Conservation (phyloP, 2,329 filamentous ascomycete species). For the Penicillium occitanis region DNA sequence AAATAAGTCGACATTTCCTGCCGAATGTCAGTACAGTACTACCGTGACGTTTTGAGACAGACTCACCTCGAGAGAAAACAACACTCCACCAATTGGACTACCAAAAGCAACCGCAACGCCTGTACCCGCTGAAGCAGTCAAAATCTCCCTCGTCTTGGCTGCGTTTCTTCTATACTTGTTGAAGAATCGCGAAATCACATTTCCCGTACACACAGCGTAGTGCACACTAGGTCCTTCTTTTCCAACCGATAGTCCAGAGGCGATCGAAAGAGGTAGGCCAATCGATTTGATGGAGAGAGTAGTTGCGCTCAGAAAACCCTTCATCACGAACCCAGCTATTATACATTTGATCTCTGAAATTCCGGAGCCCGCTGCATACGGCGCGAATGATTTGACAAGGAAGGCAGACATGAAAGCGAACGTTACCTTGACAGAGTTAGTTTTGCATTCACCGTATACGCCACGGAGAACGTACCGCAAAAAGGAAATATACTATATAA, state of each 20-base stretch:
- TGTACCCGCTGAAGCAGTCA: constrained; percentile 91
- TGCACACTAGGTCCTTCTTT: constrained; percentile 99
- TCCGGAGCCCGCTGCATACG: constrained; percentile 92
- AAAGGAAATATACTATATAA: constrained; percentile 83
- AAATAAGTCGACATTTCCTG: constrained; percentile 94
- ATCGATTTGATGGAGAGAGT: constrained; percentile 94
- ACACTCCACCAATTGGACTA: constrained; percentile 91
- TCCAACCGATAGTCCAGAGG: constrained; percentile 88
- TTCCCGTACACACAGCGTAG: constrained; percentile 95
- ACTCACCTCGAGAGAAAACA: constrained; percentile 81
- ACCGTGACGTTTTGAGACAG: not conserved
- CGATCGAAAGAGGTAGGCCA: constrained; percentile 85
- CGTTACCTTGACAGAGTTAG: constrained; percentile 53
- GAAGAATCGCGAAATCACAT: constrained; percentile 91
- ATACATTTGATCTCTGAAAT: constrained; percentile 99
- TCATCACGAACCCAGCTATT: constrained; percentile 98
- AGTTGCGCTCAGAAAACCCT: constrained; percentile 89
- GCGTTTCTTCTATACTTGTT: constrained; percentile 89
- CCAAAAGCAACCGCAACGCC: constrained; percentile 96
- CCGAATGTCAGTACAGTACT: not conserved
- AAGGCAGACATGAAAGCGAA: constrained; percentile 81
- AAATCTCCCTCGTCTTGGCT: constrained; percentile 89
- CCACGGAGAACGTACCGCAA: constrained; percentile 58
- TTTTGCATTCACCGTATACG: not conserved
- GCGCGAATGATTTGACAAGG: constrained; percentile 86